Evolutionary conservation across 75 land plant species (phyloP).

Genomic region (Sequoia sempervirens): DNA sequence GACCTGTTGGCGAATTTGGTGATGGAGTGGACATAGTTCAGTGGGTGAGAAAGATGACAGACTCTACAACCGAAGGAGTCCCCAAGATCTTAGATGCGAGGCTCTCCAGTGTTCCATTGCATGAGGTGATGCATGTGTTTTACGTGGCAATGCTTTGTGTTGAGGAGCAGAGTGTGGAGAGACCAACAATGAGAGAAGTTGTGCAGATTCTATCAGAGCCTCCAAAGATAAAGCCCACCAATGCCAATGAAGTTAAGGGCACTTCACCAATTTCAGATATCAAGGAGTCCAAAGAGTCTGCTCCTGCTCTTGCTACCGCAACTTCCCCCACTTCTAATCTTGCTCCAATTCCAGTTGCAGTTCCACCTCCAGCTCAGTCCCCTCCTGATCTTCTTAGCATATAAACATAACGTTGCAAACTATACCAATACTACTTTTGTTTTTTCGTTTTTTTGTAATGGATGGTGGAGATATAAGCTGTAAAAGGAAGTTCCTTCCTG

Average conservation of each 20-base stretch:
- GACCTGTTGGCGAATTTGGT: constrained; percentile 70
- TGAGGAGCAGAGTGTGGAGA: constrained; percentile 59
- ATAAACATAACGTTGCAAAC: too few relatives aligned
- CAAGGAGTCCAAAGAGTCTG: constrained; percentile 1
- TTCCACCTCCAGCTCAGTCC: not conserved
- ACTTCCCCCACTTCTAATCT: not conserved
- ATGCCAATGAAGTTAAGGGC: not conserved
- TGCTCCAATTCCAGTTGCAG: not conserved
- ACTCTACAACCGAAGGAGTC: constrained; percentile 47
- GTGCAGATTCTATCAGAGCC: constrained; percentile 63
- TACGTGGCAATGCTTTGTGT: constrained; percentile 75
- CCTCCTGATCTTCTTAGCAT: constrained; percentile 9
- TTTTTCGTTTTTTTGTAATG: not conserved
- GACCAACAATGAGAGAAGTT: constrained; percentile 89
- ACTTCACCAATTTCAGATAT: constrained; percentile 2
- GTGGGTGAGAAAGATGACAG: constrained; percentile 62
- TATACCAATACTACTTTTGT: not conserved
- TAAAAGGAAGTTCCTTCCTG: constrained; percentile 2
- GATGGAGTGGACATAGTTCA: constrained; percentile 75
- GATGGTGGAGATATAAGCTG: not conserved
- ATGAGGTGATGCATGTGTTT: constrained; percentile 56
- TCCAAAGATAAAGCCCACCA: constrained; percentile 3
- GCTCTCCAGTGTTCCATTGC: constrained; percentile 23
- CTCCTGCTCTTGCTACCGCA: not conserved
- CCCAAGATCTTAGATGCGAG: constrained; percentile 51